These are phyloP conservation scores for Skeletonema tropicum DNA, from an alignment of 108 stramenopile species.

Conservation along the genomic window DNA sequence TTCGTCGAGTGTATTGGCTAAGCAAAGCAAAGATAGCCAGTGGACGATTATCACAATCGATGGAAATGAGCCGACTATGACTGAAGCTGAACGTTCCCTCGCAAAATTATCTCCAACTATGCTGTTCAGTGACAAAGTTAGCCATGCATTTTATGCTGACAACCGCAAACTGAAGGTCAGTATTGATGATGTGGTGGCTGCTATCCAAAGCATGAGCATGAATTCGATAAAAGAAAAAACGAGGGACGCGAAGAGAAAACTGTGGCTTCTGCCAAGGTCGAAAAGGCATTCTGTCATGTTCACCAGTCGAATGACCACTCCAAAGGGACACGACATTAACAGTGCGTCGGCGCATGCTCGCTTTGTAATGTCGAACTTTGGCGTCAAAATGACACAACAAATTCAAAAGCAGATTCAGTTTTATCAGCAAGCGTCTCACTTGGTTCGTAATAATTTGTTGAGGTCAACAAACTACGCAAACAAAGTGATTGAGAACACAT, in stretches of 20 bases:
- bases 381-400: constrained; percentile 37
- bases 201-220: constrained; percentile 35
- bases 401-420: constrained; percentile 53
- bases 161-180: constrained; percentile 36
- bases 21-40: constrained; percentile 42
- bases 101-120: constrained; percentile 61
- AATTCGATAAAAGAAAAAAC: constrained; percentile 20
- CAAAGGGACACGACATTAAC: constrained; percentile 22
- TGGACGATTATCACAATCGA: constrained; percentile 62
- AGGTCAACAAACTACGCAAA: constrained; percentile 50
- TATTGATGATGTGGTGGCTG: constrained; percentile 45
- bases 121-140: constrained; percentile 55
- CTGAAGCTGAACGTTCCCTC: constrained; percentile 62
- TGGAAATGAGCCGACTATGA: constrained; percentile 43
- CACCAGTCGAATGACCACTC: constrained; percentile 18
- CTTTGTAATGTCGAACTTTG: constrained; percentile 45
- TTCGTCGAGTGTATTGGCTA: constrained; percentile 31
- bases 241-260: constrained; percentile 39
- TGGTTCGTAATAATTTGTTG: constrained; percentile 30
- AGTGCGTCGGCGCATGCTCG: constrained; percentile 35
- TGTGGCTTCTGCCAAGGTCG: constrained; percentile 18
- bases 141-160: constrained; percentile 61
- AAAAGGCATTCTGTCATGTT: constrained; percentile 45
- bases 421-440: constrained; percentile 48
- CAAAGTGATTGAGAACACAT: constrained; percentile 38